Evolutionary conservation across 2,329 filamentous ascomycete genomes (phyloP), one percentile per base, ranked within the genome.

Genomic region (Cladosporium sp.): DNA sequence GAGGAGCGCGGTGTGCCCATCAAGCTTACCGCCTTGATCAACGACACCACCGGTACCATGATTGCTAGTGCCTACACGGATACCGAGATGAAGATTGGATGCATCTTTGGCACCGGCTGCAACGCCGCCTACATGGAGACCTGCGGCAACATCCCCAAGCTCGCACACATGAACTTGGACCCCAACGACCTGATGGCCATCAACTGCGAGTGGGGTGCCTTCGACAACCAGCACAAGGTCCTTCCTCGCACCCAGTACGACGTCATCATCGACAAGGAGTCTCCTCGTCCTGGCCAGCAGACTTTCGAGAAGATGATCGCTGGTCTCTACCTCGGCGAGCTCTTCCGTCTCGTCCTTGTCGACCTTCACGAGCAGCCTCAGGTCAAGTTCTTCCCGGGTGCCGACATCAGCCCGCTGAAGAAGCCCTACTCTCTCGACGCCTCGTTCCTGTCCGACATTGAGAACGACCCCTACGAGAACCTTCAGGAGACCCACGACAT

Each of bases 121-220:
- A 98, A 98, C 64, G 93, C 92, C 35, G 93, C 93, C 33, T 98
- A 98, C 75, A 95, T 98, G 86, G 93, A 98, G 72, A 73, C 94
- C 63, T 88, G 82, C 57, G 90, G 89, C 57, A 88, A 85, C 11
- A 89, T 98, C 57, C 92, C 91, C 57, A 98, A 98, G 78, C 82
- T 98, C 49, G 88, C 86, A 9, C 83, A 96, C 72, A 80, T 95
- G 77, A 93, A 94, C 63, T 80, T 97, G 32, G 86, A 90, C 35
- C 48, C 48, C 33, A 33, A 50, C 18, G 81, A 80, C 57, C 86
- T 84, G 40, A 94, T 96, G 78, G 90, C 89, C 46, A 95, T 97
- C 74, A 96, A 96, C 77, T 96, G 91, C 75, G 92, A 97, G 70
- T 96, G 91, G 80, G 92, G 92, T 58, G 91, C 92, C 29, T 96